Conservation (phyloP, 306 rosid genomes). For the Cajanus cajan region DNA sequence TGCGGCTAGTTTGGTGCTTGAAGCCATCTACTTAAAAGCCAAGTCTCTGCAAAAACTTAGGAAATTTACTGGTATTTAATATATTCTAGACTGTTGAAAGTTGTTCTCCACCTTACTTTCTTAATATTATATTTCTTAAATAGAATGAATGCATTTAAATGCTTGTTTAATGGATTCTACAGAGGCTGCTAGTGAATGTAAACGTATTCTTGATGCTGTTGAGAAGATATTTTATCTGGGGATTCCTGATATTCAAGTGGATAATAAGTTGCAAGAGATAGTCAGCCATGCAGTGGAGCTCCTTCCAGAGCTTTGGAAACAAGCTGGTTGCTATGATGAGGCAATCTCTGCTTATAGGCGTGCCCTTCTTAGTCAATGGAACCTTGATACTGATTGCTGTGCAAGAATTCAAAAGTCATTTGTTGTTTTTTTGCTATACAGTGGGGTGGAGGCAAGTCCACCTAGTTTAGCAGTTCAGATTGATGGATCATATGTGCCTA, state of each 20-base stretch:
- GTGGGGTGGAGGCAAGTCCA: constrained; percentile 89
- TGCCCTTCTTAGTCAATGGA: constrained; percentile 90
- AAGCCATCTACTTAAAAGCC: constrained; percentile 93
- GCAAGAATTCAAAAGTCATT: constrained; percentile 86
- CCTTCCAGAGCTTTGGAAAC: constrained; percentile 93
- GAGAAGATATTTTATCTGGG: constrained; percentile 84
- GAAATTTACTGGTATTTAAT: constrained; percentile 58
- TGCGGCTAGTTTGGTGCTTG: constrained; percentile 92
- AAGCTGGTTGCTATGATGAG: constrained; percentile 63
- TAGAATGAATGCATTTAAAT: constrained; percentile 25
- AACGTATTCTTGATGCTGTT: constrained; percentile 74
- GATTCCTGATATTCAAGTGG: constrained; percentile 78
- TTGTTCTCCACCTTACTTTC: constrained; percentile 1
- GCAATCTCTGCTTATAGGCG: constrained; percentile 77
- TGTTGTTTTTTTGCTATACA: constrained; percentile 71
- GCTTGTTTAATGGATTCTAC: constrained; percentile 43
- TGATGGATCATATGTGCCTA: constrained; percentile 82
- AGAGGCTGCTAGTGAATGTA: constrained; percentile 91
- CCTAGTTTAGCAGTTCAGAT: constrained; percentile 84
- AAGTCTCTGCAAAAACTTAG: constrained; percentile 89
- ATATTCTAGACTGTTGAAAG: constrained; percentile 11
- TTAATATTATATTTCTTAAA: constrained; percentile 1
- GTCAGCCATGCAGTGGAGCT: constrained; percentile 90
- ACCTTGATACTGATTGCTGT: constrained; percentile 76
- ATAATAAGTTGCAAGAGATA: constrained; percentile 76